Percentiles rank a stretch among this genome's conserved stretches.
phyloP scores from a whole-genome alignment of 2,329 filamentous ascomycete genomes.

The Orbilia blumenaviensis region DNA sequence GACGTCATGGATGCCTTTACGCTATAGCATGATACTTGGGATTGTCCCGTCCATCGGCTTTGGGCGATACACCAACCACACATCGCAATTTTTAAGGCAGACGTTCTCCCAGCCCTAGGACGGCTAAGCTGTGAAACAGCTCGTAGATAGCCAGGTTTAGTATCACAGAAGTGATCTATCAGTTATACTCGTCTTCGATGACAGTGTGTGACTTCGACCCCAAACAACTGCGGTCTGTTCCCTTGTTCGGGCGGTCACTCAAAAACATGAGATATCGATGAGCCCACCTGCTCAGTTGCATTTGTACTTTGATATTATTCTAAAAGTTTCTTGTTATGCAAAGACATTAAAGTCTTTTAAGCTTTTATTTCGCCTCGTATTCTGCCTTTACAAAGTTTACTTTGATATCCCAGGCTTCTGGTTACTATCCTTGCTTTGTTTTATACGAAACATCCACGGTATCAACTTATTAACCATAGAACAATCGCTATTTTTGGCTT shows the following conservation, averaged over 20 bases:
- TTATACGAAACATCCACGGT: not conserved
- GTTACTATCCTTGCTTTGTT: not conserved
- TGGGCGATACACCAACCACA: not conserved
- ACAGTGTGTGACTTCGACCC: not conserved
- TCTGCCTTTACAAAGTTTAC: not conserved
- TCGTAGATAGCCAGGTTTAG: not conserved
- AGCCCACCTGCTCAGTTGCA: not conserved
- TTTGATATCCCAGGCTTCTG: not conserved
- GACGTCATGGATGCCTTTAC: conserved; percentile 8
- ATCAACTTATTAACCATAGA: not conserved
- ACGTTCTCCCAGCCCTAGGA: not conserved
- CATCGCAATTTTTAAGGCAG: not conserved
- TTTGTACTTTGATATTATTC: too few species aligned
- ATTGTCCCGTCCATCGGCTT: not conserved
- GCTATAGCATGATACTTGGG: not conserved
- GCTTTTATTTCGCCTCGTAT: not conserved
- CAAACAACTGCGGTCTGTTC: not conserved
- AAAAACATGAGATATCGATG: not conserved
- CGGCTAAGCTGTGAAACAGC: not conserved
- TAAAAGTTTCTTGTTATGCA: too few species aligned
- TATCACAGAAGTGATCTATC: not conserved
- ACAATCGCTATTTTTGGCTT: conserved; percentile 21
- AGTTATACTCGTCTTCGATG: not conserved
- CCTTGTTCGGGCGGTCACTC: too few species aligned
- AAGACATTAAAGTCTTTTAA: not conserved